Percentiles rank a stretch among this genome's conserved stretches.
Evolutionary conservation across 306 rosid species (phyloP).

Genomic region (Begonia fuchsioides): DNA sequence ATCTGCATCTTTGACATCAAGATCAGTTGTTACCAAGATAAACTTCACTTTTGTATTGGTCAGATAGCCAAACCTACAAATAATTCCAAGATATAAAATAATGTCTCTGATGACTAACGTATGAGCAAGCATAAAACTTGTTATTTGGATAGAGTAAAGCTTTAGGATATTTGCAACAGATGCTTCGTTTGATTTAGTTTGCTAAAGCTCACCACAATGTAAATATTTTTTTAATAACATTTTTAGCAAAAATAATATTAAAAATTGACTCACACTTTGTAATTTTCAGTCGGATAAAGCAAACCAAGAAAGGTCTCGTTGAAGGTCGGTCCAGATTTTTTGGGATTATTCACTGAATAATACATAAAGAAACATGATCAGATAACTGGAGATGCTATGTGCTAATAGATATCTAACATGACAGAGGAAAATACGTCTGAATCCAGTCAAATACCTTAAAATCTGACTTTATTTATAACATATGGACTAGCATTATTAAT

Average conservation of each 20-base stretch:
- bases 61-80: slow-evolving; percentile 76
- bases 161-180: too few species aligned
- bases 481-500: too few species aligned
- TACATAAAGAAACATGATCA: slow-evolving; percentile 7
- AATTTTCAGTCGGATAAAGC: slow-evolving; percentile 87
- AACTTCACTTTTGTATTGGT: slow-evolving; percentile 95
- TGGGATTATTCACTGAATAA: slow-evolving; percentile 78
- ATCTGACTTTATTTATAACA: background rate
- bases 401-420: background rate
- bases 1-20: slow-evolving; percentile 81
- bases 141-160: too few species aligned
- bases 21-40: slow-evolving; percentile 83
- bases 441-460: too few species aligned
- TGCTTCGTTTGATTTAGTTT: too few species aligned
- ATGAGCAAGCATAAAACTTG: too few species aligned
- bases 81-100: slow-evolving; percentile 1
- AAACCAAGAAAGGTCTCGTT: slow-evolving; percentile 89
- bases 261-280: slow-evolving; percentile 67
- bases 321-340: slow-evolving; percentile 63
- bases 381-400: background rate
- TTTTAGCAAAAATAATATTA: background rate
- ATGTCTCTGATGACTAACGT: too few species aligned
- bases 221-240: too few species aligned
- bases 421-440: too few species aligned
- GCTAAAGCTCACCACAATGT: too few species aligned